Evolutionary conservation across 176 grass and related monocot genomes (phyloP).

Genomic region (Oryza meridionalis): DNA sequence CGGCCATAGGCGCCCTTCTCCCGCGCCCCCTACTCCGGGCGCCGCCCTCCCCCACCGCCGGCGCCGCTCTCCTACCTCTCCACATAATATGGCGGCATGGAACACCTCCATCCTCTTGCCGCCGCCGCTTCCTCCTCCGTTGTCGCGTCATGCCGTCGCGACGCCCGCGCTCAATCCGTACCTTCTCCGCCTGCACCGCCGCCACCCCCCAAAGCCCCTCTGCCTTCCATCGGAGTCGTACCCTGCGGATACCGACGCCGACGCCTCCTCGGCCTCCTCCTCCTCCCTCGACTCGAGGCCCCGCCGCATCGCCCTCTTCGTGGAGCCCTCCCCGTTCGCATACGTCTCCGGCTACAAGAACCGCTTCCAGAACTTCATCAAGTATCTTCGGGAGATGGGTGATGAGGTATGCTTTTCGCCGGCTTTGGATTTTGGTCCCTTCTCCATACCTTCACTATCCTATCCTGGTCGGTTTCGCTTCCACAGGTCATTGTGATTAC

Average conservation of each 20-base stretch:
- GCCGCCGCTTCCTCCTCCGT: not conserved
- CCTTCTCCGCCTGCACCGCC: not conserved
- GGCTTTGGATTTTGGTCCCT: not conserved
- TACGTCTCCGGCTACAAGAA: constrained; percentile 99
- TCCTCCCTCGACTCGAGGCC: constrained; percentile 52
- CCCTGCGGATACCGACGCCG: not conserved
- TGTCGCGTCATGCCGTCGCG: not conserved
- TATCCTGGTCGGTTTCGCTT: no score
- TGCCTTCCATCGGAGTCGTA: not conserved
- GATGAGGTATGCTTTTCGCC: constrained; percentile 56
- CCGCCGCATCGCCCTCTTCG: constrained; percentile 86
- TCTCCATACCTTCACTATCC: not conserved
- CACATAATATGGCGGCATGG: constrained; percentile 2
- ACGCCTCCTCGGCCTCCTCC: not conserved
- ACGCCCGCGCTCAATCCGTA: not conserved
- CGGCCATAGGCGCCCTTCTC: no score
- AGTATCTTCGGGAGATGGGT: constrained; percentile 86
- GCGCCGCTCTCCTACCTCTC: no score
- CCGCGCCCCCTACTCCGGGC: no score
- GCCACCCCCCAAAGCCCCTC: not conserved
- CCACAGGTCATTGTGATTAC: constrained; percentile 84
- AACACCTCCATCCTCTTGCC: constrained; percentile 24
- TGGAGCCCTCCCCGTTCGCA: constrained; percentile 91
- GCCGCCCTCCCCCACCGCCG: no score
- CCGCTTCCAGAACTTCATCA: constrained; percentile 99